These are phyloP conservation scores for Gaeumannomyces tritici DNA, from an alignment of 2,329 filamentous ascomycete species.

Conservation along the genomic window DNA sequence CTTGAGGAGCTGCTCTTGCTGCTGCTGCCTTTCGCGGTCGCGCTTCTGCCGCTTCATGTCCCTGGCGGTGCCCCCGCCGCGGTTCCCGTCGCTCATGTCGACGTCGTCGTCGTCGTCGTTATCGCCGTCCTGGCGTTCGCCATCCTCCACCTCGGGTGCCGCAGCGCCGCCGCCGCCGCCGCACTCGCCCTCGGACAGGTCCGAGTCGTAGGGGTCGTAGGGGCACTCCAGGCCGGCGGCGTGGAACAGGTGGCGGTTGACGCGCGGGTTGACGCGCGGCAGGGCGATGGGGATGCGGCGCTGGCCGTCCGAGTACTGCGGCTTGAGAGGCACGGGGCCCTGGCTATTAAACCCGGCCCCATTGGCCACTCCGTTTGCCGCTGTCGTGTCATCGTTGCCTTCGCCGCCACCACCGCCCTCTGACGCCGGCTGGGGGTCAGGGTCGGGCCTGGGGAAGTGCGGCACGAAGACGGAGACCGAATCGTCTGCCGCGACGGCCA, in stretches of 20 bases:
- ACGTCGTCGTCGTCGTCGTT: conserved; percentile 15
- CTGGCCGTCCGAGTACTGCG: conserved; percentile 22
- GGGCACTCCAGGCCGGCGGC: conserved; percentile 25
- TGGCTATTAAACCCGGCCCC: conserved; percentile 3
- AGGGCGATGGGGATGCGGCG: conserved; percentile 23
- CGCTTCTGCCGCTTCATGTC: conserved; percentile 8
- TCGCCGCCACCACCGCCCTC: conserved; percentile 14
- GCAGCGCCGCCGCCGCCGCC: conserved; percentile 5
- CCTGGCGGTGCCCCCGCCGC: conserved; percentile 2
- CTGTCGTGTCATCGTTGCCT: conserved; percentile 8
- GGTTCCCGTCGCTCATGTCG: conserved; percentile 16
- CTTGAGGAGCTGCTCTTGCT: too few relatives aligned
- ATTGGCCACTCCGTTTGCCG: background rate
- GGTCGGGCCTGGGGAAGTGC: conserved; percentile 23
- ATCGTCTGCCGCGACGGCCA: conserved; percentile 48
- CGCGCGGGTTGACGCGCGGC: conserved; percentile 26
- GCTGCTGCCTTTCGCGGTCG: conserved; percentile 13
- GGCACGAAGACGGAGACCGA: conserved; percentile 41
- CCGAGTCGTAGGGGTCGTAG: conserved; percentile 8
- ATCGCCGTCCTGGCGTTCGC: conserved; percentile 11
- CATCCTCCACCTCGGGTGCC: background rate
- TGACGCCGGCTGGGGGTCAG: conserved; percentile 1
- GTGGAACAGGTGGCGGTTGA: conserved; percentile 35
- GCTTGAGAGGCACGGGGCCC: conserved; percentile 4
- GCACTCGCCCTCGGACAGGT: conserved; percentile 6